Evolutionary conservation across 2,329 filamentous ascomycete species (phyloP), one percentile per base, ranked within the genome.

Genomic region (Diatrype stigma): DNA sequence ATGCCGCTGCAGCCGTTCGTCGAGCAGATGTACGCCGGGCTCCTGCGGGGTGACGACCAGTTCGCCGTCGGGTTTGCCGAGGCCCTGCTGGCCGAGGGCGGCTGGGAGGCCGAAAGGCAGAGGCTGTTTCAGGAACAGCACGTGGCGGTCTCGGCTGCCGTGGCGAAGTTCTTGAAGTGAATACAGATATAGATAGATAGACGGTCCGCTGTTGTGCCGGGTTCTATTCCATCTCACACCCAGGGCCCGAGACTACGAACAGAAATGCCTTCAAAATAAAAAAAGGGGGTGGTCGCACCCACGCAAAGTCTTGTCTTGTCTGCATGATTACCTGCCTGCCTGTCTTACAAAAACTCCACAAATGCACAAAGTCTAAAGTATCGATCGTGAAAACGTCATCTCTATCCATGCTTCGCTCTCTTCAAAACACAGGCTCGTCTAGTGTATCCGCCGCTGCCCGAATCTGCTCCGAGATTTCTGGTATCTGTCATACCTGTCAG

Each of bases 1-100:
- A 80, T 81, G 73, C 75, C 77, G 3, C 49, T 78, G 17, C 60
- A 58, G 3, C 60, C 68, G 3, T 81, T 75, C 53, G 70, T 66
- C 0, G 67, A 76, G 1, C 61, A 67, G 28, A 67, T 72, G 23
- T 75, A 68, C 54, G 48, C 61, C 12, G 69, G 64, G 19, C 60
- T 79, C 11, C 49, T 49, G 3, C 57, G 57, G 3, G 74, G 73
- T 3, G 62, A 67, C 19, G 68, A 73, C 32, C 64, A 73, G 50
- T 63, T 77, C 11, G 62, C 70, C 34, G 60, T 75, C 11, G 72
- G 63, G 4, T 58, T 47, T 2, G 60, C 56, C 5, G 53, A 62
- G 49, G 47, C 55, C 10, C 60, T 59, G 51, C 42, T 65, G 12
- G 55, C 50, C 6, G 52, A 58, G 8, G 60, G 56, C 23, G 63